Evolutionary conservation across 371 early-diverging fungal genomes (phyloP), one percentile per base, ranked within the genome.

Genomic region (Mucor sp.): DNA sequence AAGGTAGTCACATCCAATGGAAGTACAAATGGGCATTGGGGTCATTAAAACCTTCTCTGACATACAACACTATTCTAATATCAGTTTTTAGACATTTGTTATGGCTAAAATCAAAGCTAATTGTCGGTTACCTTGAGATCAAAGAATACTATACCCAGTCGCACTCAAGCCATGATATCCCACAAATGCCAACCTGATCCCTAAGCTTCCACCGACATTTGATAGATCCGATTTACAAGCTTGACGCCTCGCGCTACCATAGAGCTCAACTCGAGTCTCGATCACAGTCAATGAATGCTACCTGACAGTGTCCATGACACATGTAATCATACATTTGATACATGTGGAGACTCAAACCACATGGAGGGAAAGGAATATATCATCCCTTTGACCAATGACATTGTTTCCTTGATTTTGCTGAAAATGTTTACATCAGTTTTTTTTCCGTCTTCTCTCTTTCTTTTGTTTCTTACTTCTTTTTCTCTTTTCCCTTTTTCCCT

Each of bases 341-440:
- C 17, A 41, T 41, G 41, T 41, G 14, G 41, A 41, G 41, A 41
- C 41, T 41, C 17, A 41, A 41, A 41, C 41, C 41, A 41, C 17
- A 17, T 41, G 14, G 41, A 41, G 15, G 17, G 41, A 41, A 41
- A 41, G 15, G 15, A 39, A 39, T 39, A 39, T 1, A 15, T 6
- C 41, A 41, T 41, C 5, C 41, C 7, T 9, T 53, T 53, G 53
- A 53, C 53, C 53, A 53, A 53, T 53, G 27, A 3, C 53, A 53
- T 25, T 53, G 27, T 53, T 27, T 25, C 53, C 53, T 25, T 27
- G 9, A 27, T 11, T 53, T 15, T 53, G 6, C 15, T 47, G 47
- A 47, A 53, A 53, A 53, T 53, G 27, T 53, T 27, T 53, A 53
- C 14, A 53, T 53, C 27, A 41, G 41, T 32, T 57, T 57, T 57